A percentile compares a stretch with the other conserved stretches of the same genome.
These are phyloP conservation scores for Colletotrichum zoysiae DNA, from an alignment of 2,329 filamentous ascomycete genomes.

Conservation along the genomic window DNA sequence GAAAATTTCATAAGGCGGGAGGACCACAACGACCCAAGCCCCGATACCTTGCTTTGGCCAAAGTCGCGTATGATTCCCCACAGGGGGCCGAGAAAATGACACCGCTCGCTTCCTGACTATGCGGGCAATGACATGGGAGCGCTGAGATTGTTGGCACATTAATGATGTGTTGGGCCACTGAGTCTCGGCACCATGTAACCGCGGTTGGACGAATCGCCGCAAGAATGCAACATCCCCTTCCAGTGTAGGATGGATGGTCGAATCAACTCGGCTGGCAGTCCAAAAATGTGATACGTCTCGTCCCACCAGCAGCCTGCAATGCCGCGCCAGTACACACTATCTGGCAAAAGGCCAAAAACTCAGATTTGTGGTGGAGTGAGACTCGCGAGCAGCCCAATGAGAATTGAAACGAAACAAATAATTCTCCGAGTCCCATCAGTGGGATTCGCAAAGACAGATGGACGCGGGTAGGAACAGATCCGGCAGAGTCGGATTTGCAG, in stretches of 20 bases:
- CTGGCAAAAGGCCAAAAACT: neutral
- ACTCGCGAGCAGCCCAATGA: neutral
- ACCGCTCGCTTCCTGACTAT: constrained; percentile 19
- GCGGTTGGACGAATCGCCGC: constrained; percentile 25
- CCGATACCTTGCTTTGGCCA: neutral
- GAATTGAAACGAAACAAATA: constrained; percentile 37
- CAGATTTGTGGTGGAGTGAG: neutral
- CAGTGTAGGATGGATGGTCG: constrained; percentile 10
- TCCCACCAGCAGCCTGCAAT: neutral
- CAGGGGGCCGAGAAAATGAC: constrained; percentile 17
- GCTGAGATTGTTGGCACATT: constrained; percentile 24
- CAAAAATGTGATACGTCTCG: neutral
- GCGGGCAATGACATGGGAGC: neutral
- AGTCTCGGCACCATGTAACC: constrained; percentile 36
- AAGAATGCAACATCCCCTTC: constrained; percentile 4
- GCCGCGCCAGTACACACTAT: neutral
- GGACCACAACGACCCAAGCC: neutral
- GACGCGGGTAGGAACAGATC: constrained; percentile 8
- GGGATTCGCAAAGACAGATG: constrained; percentile 21
- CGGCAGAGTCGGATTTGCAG: constrained; percentile 13
- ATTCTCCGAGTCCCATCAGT: constrained; percentile 29
- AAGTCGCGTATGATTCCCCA: constrained; percentile 2
- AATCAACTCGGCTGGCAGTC: constrained; percentile 16
- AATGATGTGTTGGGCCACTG: constrained; percentile 12
- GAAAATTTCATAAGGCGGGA: constrained; percentile 2